Conservation (phyloP, 495 filamentous ascomycete genomes). For the Hypomontagnella monticulosa region DNA sequence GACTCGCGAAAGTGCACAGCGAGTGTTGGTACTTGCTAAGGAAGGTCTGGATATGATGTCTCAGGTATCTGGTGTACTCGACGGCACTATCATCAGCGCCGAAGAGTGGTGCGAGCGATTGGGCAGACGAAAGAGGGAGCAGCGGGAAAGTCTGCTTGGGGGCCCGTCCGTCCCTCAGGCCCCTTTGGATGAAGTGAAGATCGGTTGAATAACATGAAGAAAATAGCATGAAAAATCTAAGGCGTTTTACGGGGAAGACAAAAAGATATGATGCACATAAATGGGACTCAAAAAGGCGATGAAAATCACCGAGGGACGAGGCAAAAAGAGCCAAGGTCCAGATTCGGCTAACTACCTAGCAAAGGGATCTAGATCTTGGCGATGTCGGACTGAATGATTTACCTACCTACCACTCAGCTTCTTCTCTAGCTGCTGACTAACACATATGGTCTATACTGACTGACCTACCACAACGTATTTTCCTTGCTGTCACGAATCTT, state of each 20-base stretch:
- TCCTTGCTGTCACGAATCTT: conserved; percentile 34
- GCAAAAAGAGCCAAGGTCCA: conserved; percentile 17
- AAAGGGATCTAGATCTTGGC: conserved; percentile 23
- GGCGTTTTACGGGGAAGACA: conserved; percentile 39
- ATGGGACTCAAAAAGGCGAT: conserved; percentile 25
- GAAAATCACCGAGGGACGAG: conserved; percentile 21
- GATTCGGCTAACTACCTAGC: conserved; percentile 25
- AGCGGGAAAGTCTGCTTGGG: conserved; percentile 38
- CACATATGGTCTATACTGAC: conserved; percentile 20
- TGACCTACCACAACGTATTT: conserved; percentile 34
- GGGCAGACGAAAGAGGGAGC: conserved; percentile 62
- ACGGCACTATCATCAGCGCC: conserved; percentile 84
- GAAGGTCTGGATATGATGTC: conserved; percentile 91
- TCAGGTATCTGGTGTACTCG: conserved; percentile 81
- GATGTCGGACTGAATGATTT: conserved; percentile 20
- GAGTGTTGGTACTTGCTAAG: conserved; percentile 81
- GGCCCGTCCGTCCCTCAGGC: conserved; percentile 20
- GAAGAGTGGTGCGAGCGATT: conserved; percentile 86
- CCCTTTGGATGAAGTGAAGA: conserved; percentile 39
- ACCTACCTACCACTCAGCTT: background rate
- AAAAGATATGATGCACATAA: conserved; percentile 35
- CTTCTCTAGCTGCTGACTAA: conserved; percentile 17
- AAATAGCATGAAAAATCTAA: conserved; percentile 24
- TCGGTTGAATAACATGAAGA: conserved; percentile 33
- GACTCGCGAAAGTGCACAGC: conserved; percentile 64